phyloP scores from a whole-genome alignment of 306 rosid genomes.

The Acacia melanoxylon region DNA sequence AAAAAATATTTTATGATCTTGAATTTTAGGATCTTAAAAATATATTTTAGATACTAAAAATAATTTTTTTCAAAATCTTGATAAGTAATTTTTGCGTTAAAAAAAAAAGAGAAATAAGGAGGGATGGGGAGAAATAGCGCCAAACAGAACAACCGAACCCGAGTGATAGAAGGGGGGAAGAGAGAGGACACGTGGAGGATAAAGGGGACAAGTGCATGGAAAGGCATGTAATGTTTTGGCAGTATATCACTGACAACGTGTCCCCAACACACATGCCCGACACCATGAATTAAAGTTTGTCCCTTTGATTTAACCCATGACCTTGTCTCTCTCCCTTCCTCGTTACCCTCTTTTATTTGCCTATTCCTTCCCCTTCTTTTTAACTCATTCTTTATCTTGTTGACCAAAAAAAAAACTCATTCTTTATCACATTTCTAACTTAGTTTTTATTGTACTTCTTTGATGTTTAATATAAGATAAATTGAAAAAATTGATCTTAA shows the following conservation, averaged over 20 bases:
- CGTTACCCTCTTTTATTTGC: not conserved
- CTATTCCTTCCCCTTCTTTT: not conserved
- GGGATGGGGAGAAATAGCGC: no score
- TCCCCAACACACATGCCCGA: conserved; percentile 79
- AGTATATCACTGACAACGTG: conserved; percentile 70
- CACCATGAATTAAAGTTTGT: conserved; percentile 58
- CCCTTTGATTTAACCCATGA: conserved; percentile 66
- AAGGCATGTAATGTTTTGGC: conserved; percentile 70
- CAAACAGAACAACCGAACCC: no score
- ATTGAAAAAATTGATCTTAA: no score
- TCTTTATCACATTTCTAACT: not conserved
- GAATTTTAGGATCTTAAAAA: no score
- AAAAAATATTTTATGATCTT: no score
- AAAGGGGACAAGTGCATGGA: conserved; percentile 79
- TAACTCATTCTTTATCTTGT: not conserved
- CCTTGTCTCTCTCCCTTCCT: conserved; percentile 50
- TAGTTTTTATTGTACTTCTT: no score
- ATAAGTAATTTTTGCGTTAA: no score
- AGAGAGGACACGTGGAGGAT: conserved; percentile 54
- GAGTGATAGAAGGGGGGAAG: not conserved
- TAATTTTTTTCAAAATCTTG: no score
- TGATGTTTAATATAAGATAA: no score
- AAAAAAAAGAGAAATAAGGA: no score
- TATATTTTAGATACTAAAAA: no score
- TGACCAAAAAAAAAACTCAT: no score